These are phyloP conservation scores for Botrytis hyacinthi DNA, from an alignment of 2,329 filamentous ascomycete genomes.

Conservation along the genomic window DNA sequence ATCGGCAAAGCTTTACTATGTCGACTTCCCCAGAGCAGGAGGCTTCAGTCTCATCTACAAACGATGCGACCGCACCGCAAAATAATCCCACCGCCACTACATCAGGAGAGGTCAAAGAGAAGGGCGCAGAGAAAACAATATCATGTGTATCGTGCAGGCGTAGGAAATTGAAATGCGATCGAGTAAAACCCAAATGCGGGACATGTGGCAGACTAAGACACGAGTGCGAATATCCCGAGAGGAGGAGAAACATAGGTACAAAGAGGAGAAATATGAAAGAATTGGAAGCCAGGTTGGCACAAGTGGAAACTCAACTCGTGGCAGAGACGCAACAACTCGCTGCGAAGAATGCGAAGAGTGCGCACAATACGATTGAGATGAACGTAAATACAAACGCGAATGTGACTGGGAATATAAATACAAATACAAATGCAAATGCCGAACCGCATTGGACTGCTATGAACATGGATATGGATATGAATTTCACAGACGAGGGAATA, in stretches of 20 bases:
- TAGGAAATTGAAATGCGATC: constrained; percentile 85
- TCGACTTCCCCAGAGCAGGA: constrained; percentile 11
- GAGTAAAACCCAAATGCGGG: constrained; percentile 71
- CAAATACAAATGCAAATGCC: not conserved
- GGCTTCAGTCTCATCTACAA: not conserved
- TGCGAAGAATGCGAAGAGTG: constrained; percentile 3
- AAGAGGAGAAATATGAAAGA: constrained; percentile 90
- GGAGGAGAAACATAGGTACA: constrained; percentile 80
- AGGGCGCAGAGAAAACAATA: constrained; percentile 53
- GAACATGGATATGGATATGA: constrained; percentile 32
- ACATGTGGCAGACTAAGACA: constrained; percentile 74
- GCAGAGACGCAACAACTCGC: constrained; percentile 27
- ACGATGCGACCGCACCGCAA: not conserved
- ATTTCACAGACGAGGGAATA: constrained; percentile 25
- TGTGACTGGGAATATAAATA: not conserved
- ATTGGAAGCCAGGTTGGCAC: constrained; percentile 79
- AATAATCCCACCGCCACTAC: not conserved
- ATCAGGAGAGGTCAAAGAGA: not conserved
- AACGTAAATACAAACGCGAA: not conserved
- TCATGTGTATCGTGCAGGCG: constrained; percentile 81
- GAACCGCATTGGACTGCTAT: constrained; percentile 29
- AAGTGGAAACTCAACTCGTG: constrained; percentile 74
- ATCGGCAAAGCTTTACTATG: not conserved
- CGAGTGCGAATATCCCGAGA: constrained; percentile 85
- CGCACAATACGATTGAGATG: not conserved